Evolutionary conservation across 208 protist genomes (phyloP), one percentile per base, ranked within the genome.

Genomic region (Leishmania major): DNA sequence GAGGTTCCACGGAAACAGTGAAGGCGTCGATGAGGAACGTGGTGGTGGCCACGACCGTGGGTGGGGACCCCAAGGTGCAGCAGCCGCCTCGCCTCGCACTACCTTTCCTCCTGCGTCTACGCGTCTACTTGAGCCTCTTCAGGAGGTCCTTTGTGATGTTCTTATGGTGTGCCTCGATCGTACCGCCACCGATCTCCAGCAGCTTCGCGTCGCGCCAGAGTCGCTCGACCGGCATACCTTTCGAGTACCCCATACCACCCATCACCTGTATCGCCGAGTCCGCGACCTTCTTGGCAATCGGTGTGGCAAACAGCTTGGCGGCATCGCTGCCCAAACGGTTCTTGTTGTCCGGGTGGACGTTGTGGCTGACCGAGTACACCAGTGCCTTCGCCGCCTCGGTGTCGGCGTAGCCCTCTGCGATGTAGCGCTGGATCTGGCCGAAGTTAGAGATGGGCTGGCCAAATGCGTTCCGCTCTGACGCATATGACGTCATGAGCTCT

Each of bases 131-230:
- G n/a, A 79, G 43, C 7, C 69, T n/a, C 59, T 84, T 87, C 47
- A 92, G 79, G 10, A 96, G 84, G 35, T 96, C 93, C 80, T 94
- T 95, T 11, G 84, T 79, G 83, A 96, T 93, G 81, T 95, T 96
- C 84, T 94, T 95, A 71, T 95, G 93, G 81, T 96, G 93, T 7
- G 93, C 91, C 86, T 96, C 93, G 62, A 94, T 85, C 7, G 93
- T 96, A 22, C 92, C 93, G 28, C 93, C 93, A 19, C 93, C 93
- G 64, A 96, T 96, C 79, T 99, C 98, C 55, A 99, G 98, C 53
- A 99, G 89, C 90, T 99, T 99, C 73, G 98, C 98, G 75, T 99
- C 98, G 17, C 98, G 90, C 88, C 98, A 92, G 13, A 99, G 80
- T 51, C 98, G 94, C 78, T 98, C 98, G n/a, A 97, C 96, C 73